Percentiles rank a stretch among this genome's conserved stretches.
Evolutionary conservation across 1,139 yeast species (phyloP).

Genomic region (Pichia terricola): DNA sequence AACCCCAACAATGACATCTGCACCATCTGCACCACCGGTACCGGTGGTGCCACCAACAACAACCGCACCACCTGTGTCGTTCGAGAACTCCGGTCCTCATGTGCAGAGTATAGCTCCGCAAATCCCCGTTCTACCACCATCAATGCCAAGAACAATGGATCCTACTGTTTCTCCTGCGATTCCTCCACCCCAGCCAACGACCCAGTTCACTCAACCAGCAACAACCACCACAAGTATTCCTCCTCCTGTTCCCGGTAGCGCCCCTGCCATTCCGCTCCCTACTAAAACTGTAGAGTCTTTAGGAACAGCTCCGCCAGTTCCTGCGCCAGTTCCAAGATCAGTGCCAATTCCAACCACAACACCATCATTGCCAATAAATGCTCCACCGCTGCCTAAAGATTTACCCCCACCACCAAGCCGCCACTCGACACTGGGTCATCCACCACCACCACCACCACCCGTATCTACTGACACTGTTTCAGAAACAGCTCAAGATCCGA

Average conservation of each 20-base stretch:
- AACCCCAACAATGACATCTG: not conserved
- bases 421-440: constrained; percentile 2
- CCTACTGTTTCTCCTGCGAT: no score
- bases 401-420: not conserved
- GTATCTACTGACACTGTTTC: constrained; percentile 14
- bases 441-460: constrained; percentile 7
- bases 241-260: not conserved
- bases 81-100: constrained; percentile 1
- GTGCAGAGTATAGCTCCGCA: no score
- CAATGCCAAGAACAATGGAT: not conserved
- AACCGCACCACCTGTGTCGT: not conserved
- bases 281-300: not conserved
- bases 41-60: not conserved
- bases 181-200: no score
- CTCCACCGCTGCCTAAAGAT: constrained; percentile 9
- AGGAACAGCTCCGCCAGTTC: not conserved
- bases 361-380: constrained; percentile 10
- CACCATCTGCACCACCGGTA: not conserved
- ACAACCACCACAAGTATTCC: not conserved
- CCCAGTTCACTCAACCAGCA: not conserved
- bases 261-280: not conserved
- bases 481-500: not conserved
- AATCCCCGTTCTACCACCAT: not conserved
- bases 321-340: constrained; percentile 9
- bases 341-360: constrained; percentile 8